These are phyloP conservation scores for Ceratocystis huliohia DNA, from an alignment of 2,329 filamentous ascomycete species.

Conservation along the genomic window DNA sequence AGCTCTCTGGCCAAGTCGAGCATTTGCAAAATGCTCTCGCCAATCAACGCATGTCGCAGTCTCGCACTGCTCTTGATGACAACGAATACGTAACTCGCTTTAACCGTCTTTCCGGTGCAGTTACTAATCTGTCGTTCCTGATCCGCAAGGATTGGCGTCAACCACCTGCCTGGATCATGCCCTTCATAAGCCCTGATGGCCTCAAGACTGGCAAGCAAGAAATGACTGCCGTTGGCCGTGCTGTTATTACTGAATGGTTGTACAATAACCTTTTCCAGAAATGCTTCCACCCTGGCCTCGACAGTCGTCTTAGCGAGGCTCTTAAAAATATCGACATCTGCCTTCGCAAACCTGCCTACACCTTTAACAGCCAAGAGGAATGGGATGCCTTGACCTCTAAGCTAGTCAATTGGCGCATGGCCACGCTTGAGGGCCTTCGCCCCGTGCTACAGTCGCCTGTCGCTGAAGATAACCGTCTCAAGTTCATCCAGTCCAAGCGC, in stretches of 20 bases:
- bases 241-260: constrained; percentile 79
- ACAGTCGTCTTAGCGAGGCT: constrained; percentile 59
- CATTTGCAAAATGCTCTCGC: constrained; percentile 94
- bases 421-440: constrained; percentile 81
- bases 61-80: constrained; percentile 86
- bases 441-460: constrained; percentile 53
- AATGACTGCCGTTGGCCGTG: constrained; percentile 90
- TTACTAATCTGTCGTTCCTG: constrained; percentile 89
- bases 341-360: constrained; percentile 65
- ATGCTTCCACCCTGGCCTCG: constrained; percentile 83
- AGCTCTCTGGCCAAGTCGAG: constrained; percentile 66
- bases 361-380: constrained; percentile 68
- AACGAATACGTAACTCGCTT: constrained; percentile 86
- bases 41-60: constrained; percentile 88
- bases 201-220: constrained; percentile 83
- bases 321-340: constrained; percentile 81
- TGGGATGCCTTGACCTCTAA: constrained; percentile 77
- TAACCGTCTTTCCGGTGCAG: constrained; percentile 79
- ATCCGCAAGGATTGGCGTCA: constrained; percentile 87
- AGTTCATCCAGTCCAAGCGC: constrained; percentile 59
- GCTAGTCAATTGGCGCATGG: constrained; percentile 83
- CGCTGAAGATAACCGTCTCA: constrained; percentile 51
- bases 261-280: constrained; percentile 83
- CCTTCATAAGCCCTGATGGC: constrained; percentile 72
- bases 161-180: constrained; percentile 67